Conservation (phyloP, 495 filamentous ascomycete genomes). For the Trypethelium eluteriae region DNA sequence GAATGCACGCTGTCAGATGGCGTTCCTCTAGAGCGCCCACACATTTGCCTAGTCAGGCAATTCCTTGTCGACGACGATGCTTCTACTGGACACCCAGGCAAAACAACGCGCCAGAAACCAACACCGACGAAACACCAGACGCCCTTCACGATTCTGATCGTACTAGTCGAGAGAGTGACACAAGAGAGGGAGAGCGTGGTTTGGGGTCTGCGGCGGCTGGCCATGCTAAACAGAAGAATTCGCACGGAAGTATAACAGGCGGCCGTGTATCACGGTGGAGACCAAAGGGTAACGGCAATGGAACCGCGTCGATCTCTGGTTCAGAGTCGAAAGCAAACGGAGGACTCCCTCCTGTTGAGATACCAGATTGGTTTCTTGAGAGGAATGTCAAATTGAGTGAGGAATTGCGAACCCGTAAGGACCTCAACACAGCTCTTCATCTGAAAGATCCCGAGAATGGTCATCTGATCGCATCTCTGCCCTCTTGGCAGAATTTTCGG, state of each 20-base stretch:
- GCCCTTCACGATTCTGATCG: not conserved
- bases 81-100: not conserved
- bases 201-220: not conserved
- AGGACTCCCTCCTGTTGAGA: constrained; percentile 21
- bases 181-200: not conserved
- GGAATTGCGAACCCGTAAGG: constrained; percentile 12
- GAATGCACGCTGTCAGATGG: not conserved
- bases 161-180: not conserved
- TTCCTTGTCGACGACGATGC: not conserved
- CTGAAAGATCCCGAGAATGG: constrained; percentile 21
- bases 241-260: not conserved
- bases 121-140: not conserved
- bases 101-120: not conserved
- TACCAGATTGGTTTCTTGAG: constrained; percentile 41
- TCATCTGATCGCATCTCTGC: constrained; percentile 22
- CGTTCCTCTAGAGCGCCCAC: constrained; percentile 7
- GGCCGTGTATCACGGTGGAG: not conserved
- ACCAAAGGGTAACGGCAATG: constrained; percentile 25
- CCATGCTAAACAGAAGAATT: not conserved
- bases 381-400: constrained; percentile 33
- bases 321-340: constrained; percentile 26
- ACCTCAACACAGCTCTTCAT: constrained; percentile 6
- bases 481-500: constrained; percentile 1
- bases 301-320: constrained; percentile 25
- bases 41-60: not conserved